Conservation (phyloP, 257 asterid species). For the Nicotiana noctiflora region DNA sequence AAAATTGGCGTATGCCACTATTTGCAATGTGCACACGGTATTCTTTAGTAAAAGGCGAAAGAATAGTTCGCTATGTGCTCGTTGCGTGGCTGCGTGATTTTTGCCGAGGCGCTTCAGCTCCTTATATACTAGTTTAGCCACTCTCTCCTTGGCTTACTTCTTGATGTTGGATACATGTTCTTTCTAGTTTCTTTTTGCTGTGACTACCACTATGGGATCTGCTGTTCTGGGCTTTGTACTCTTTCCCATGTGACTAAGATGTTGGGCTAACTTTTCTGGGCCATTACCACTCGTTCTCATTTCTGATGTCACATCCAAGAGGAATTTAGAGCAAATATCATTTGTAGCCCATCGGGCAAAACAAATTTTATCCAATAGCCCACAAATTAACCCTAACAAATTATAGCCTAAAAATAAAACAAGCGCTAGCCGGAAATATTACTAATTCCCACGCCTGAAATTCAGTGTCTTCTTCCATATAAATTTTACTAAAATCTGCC, state of each 20-base stretch:
- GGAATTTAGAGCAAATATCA: no score
- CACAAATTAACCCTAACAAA: no score
- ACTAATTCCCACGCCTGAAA: no score
- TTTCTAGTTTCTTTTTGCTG: background rate
- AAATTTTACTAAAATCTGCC: no score
- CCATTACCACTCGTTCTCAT: no score
- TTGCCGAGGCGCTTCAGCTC: background rate
- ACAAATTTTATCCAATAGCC: no score
- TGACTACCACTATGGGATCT: background rate
- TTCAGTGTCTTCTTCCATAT: no score
- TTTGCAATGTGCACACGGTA: background rate
- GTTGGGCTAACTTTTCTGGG: background rate
- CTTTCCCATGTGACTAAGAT: background rate
- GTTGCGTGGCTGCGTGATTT: background rate
- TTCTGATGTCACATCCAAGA: no score
- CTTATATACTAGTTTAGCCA: background rate
- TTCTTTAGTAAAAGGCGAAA: background rate
- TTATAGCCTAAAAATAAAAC: no score
- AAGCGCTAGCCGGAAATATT: no score
- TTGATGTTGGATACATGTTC: background rate
- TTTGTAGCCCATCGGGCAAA: no score
- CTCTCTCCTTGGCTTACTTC: background rate
- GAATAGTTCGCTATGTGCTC: background rate
- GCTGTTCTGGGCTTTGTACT: background rate
- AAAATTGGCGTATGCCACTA: background rate